A percentile compares a stretch with the other conserved stretches of the same genome.
Evolutionary conservation across 2,329 filamentous ascomycete species (phyloP).

Genomic region (Daldinia sp.): DNA sequence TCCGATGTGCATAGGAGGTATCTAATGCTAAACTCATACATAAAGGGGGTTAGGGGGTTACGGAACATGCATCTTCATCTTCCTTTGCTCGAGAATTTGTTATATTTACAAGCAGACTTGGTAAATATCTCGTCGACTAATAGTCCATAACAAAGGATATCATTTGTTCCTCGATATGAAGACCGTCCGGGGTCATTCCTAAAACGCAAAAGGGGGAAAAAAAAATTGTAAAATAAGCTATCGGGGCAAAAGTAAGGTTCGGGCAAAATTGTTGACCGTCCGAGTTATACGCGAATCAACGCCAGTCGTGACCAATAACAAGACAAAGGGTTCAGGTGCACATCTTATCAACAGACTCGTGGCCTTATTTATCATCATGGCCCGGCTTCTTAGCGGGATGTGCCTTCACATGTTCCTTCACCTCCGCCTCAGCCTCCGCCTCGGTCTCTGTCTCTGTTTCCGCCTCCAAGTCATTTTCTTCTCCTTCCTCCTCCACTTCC

Average conservation of each 20-base stretch:
- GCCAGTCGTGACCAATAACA: slow-evolving; percentile 3
- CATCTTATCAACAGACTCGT: slow-evolving; percentile 19
- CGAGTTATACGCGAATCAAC: slow-evolving; percentile 23
- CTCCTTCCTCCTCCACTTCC: not conserved
- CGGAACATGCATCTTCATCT: not conserved
- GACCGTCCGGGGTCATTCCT: slow-evolving; percentile 8
- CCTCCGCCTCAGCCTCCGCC: slow-evolving; percentile 53
- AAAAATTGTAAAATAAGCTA: slow-evolving; percentile 23
- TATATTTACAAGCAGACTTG: slow-evolving; percentile 22
- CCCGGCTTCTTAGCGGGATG: slow-evolving; percentile 8
- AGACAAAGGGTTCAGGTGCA: slow-evolving; percentile 8
- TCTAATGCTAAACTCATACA: not conserved
- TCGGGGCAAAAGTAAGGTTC: not conserved
- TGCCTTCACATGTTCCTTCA: slow-evolving; percentile 28
- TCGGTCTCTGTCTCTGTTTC: slow-evolving; percentile 52
- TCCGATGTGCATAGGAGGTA: not conserved
- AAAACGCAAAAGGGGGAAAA: slow-evolving; percentile 21
- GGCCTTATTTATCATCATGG: slow-evolving; percentile 35
- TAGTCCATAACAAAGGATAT: slow-evolving; percentile 19
- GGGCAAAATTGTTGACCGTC: slow-evolving; percentile 11
- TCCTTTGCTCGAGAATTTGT: slow-evolving; percentile 2
- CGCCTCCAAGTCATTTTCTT: slow-evolving; percentile 43
- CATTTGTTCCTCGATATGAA: slow-evolving; percentile 16
- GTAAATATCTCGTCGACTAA: slow-evolving; percentile 21
- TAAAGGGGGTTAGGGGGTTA: not conserved